Base-by-base conservation (phyloP, 2,329 filamentous ascomycete genomes). In the Aspergillus viridinutans region DNA sequence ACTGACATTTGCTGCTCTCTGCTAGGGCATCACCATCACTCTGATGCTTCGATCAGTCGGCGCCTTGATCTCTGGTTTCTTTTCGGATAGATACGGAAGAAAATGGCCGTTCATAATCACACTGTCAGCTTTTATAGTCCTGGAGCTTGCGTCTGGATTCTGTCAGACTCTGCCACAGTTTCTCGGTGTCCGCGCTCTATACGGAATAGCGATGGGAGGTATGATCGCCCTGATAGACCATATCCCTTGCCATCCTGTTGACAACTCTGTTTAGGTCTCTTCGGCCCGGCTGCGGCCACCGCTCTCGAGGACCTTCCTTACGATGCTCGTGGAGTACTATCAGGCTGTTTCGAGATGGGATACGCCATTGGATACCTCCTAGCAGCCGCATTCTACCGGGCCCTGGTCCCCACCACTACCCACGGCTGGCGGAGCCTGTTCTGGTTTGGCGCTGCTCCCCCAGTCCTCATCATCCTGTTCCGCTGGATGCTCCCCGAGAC, bases 401-500 rank as follows among this genome's bases (percentile, higher is more conserved):
- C 32, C 32, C 32, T 38, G 2, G 32, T 38, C 1, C 32, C 32
- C 14, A 38, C 32, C 5, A 38, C 32, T 38, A 38, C 5, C 2
- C 32, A 38, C 32, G 32, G 32, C 14, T 38, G 32, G 32, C 32
- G 32, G 5, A 38, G 32, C 17, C 32, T 38, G 32, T 38, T 38
- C 32, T 38, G 32, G 32, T 38, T 38, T 3, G 32, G 32, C 88
- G 70, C 73, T 7, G 68, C 64, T 3, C 73, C 72, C 6, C 73
- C 73, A 1, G 56, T 75, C 3, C 57, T 75, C 10, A 72, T 75
- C 74, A 94, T 94, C 67, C 64, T 84, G 50, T 90, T 88, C 78
- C 86, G 90, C 26, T 78, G 90, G 32, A 83, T 81, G 69, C 80
- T 94, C 0, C 87, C 89, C 14, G 90, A 94, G 75, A 94, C 90